Evolutionary conservation across 352 stramenopile genomes (phyloP), one percentile per base, ranked within the genome.

Genomic region (Plasmopara viticola): DNA sequence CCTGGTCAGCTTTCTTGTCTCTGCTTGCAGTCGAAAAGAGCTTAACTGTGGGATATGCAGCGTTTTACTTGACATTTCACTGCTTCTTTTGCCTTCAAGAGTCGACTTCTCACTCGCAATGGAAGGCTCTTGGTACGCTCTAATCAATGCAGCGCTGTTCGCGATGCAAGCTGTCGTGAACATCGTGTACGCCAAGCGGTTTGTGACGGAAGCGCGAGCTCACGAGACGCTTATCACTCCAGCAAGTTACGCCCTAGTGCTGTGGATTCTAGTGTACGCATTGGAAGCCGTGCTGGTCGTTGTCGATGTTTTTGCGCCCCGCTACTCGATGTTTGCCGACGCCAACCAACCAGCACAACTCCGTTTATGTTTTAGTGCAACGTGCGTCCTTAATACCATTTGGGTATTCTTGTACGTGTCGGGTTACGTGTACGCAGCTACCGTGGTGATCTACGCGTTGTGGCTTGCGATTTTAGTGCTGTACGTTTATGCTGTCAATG

Each of bases 401-500:
- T 91, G 78, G 78, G 60, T 91, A 10, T 51, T 89, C 39, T 48
- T 87, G 38, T 87, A 66, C 45, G 72, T 72, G 1, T 73, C 68
- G 42, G 65, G 70, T n/a, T 60, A 82, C 49, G 53, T 87, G 33
- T 70, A 84, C 43, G 68, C 56, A 17, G 67, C 78, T 17, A 85
- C 74, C 0, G 63, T 84, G 17, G 39, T 80, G 52, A 86, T 89
- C 56, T 87, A 66, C 48, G 43, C 77, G 38, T 68, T 91, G 20
- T 91, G 80, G 80, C 44, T 91, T 29, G 74, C 72, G 47, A 45
- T 91, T 41, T 61, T 91, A 15, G 61, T 89, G 50, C 70, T 91
- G 29, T 91, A 91, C 60, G 54, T 87, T 7, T 89, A 87, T 65
- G 70, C 81, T n/a, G 66, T 89, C 17, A 89, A 87, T 40, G 81